Base-by-base conservation (phyloP, 257 asterid species). In the Salvia rosmarinus region DNA sequence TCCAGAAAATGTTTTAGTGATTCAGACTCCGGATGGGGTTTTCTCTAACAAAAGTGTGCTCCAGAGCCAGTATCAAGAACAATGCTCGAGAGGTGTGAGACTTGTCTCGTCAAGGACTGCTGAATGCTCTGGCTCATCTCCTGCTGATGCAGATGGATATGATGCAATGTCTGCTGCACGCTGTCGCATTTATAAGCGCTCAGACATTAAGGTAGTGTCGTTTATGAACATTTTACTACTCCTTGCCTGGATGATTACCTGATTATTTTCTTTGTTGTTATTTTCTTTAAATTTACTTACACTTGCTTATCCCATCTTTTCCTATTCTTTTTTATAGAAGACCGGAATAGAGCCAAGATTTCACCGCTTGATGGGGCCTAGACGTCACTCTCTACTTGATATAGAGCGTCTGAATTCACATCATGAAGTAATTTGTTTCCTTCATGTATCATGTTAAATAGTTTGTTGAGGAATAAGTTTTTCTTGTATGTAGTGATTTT, bases 311-410 rank as follows among this genome's bases (percentile, higher is more conserved):
- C 57, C 59, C 58, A 39, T 64, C 44, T 61, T 19, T 34, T 70
- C 43, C n/a, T 55, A 46, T 78, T 76, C 70, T 16, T 75, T 69
- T 68, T 61, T 37, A 37, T 72, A 91, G 96, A 84, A 58, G 75
- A 51, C 70, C 66, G 81, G 78, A 62, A 79, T 50, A 76, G 89
- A 81, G 69, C 77, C 95, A 39, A 78, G 79, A 70, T 88, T 74
- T 76, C 99, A 95, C 76, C 89, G 95, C 72, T 75, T 92, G 77
- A 88, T 82, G 97, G 92, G 99, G 62, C 95, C 96, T 51, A 69
- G 83, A 9, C 79, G 46, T 77, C 99, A 91, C 77, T 68, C 96
- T 56, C 76, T 95, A 42, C 77, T 80, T 50, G 82, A 71, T 44
- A 86, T 95, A 64, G 95, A 88, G 73, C 47, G 75, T 64, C 75